These are phyloP conservation scores for Aspergillus ostianus DNA, from an alignment of 495 filamentous ascomycete genomes.

Conservation along the genomic window DNA sequence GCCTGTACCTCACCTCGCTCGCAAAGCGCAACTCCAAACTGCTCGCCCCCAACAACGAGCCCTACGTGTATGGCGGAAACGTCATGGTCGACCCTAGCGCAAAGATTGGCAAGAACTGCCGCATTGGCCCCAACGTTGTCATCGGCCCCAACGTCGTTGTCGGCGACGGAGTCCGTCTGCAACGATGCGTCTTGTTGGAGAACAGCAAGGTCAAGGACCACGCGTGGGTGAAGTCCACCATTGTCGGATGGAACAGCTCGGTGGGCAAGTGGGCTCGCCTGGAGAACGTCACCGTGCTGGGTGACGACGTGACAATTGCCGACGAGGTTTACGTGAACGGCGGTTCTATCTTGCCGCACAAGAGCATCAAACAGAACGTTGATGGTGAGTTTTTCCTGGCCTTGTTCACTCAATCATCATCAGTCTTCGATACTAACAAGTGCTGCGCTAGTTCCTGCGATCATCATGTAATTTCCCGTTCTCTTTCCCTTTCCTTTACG, in stretches of 20 bases:
- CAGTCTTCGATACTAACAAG: constrained; percentile 9
- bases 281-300: constrained; percentile 96
- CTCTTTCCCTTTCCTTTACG: constrained; percentile 23
- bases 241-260: constrained; percentile 98
- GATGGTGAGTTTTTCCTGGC: constrained; percentile 60
- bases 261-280: constrained; percentile 94
- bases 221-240: constrained; percentile 98
- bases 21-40: constrained; percentile 89
- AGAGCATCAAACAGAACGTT: constrained; percentile 98
- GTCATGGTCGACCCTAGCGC: constrained; percentile 94
- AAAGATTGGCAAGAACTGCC: constrained; percentile 98
- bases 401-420: background rate
- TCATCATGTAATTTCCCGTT: constrained; percentile 69
- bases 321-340: constrained; percentile 99
- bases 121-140: constrained; percentile 96
- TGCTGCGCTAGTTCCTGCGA: constrained; percentile 61
- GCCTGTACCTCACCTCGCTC: constrained; percentile 91
- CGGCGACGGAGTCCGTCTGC: constrained; percentile 91
- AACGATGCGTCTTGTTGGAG: constrained; percentile 87
- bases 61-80: constrained; percentile 92
- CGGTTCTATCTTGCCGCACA: constrained; percentile 93
- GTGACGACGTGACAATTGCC: constrained; percentile 98
- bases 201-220: constrained; percentile 97
- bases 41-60: constrained; percentile 69
- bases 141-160: constrained; percentile 94